Evolutionary conservation across 176 grass and related monocot genomes (phyloP), one percentile per base, ranked within the genome.

Genomic region (Chloris gayana): DNA sequence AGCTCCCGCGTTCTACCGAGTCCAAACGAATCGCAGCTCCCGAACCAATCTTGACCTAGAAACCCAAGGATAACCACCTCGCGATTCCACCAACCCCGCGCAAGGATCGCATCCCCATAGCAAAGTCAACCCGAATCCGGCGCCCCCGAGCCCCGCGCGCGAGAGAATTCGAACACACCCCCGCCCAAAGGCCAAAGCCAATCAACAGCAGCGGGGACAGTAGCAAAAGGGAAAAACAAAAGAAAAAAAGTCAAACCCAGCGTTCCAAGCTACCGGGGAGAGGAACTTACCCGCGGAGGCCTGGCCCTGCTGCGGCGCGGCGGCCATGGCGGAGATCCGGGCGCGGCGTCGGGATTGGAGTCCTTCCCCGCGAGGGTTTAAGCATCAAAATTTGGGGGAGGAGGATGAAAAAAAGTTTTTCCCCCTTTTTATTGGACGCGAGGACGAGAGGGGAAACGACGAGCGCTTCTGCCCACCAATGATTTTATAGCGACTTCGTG

Each of bases 281-380:
- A 8, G 7, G 7, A 5, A n/a, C 31, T 10, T 70, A 82, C 85
- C 85, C 29, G 69, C 75, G 47, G 72, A 46, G 81, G 41, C 67
- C 57, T 75, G 79, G 66, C 66, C 73, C 65, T 83, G 66, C 39
- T 87, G 57, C 53, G 67, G 77, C 77, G 77, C 81, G 72, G 80
- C 67, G 33, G 54, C 74, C 85, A 82, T 82, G 63, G 46, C 86
- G 56, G 62, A 83, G 86, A 88, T 88, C 86, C 69, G 80, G 63
- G 14, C 22, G 7, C 58, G 25, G 63, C 77, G 77, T 80, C 77
- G 77, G 77, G 77, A 79, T 79, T 79, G 49, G 77, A 56, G 64
- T 57, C 64, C 38, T 71, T 60, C 79, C 37, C 53, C 26, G 53
- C 67, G 79, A 81, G 79, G 79, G 79, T 81, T 81, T 81, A 72